phyloP scores from a whole-genome alignment of 2,329 filamentous ascomycete genomes.

The Pseudocercospora vitis region DNA sequence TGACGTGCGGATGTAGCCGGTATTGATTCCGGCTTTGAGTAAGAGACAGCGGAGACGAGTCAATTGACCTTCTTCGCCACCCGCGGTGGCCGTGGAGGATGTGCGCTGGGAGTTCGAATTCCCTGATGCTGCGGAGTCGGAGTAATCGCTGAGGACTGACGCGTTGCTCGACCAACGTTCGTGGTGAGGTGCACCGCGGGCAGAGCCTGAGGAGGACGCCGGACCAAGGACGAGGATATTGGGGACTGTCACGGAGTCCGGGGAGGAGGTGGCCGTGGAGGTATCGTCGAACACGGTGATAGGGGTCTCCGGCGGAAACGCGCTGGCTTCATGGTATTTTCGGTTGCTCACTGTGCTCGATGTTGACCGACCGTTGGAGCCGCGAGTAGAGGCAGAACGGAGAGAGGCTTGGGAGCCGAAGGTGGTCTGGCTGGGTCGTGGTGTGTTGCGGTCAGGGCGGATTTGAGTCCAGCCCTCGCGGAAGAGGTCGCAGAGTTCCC shows the following conservation, averaged over 20 bases:
- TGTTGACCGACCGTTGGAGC: constrained; percentile 41
- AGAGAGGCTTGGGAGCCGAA: constrained; percentile 54
- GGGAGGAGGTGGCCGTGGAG: constrained; percentile 69
- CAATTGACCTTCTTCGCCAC: constrained; percentile 73
- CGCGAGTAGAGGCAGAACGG: constrained; percentile 24
- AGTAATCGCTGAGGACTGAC: constrained; percentile 76
- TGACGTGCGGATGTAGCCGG: constrained; percentile 69
- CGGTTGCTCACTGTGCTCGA: constrained; percentile 48
- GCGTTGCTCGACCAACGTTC: constrained; percentile 76
- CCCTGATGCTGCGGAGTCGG: constrained; percentile 62
- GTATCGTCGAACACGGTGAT: constrained; percentile 95
- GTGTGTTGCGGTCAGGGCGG: constrained; percentile 80
- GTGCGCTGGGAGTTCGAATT: constrained; percentile 63
- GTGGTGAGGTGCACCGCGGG: constrained; percentile 50
- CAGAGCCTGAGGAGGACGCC: constrained; percentile 40
- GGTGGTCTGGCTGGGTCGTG: constrained; percentile 73
- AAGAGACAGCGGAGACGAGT: constrained; percentile 74
- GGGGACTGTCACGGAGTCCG: constrained; percentile 68
- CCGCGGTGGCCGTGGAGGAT: constrained; percentile 68
- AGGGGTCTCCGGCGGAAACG: constrained; percentile 75
- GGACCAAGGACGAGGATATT: constrained; percentile 87
- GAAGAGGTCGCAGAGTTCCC: constrained; percentile 92
- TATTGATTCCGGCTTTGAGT: constrained; percentile 80
- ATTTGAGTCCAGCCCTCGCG: constrained; percentile 88
- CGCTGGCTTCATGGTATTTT: constrained; percentile 46